phyloP scores from a whole-genome alignment of 108 stramenopile genomes.

The Nannochloropsis oceanica region DNA sequence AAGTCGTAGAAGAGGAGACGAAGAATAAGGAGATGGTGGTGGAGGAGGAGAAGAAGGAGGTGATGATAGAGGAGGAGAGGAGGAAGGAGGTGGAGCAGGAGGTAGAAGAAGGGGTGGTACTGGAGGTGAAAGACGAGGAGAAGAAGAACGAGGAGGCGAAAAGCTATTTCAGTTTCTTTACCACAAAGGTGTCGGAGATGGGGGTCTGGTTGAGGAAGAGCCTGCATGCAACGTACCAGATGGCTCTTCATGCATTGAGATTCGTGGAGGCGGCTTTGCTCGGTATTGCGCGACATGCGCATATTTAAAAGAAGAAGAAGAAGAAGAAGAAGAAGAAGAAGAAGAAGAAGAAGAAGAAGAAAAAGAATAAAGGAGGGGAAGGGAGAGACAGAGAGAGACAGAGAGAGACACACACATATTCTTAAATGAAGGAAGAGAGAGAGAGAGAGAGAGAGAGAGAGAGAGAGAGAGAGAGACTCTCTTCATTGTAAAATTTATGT shows the following conservation, averaged over 20 bases:
- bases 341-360: background rate
- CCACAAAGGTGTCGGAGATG: background rate
- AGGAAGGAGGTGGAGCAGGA: too few relatives aligned
- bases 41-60: too few relatives aligned
- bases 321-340: background rate
- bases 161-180: background rate
- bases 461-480: background rate
- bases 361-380: background rate
- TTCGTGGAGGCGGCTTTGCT: background rate
- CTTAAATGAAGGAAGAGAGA: background rate
- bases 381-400: background rate
- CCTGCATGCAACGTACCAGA: background rate
- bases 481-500: too few relatives aligned
- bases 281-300: background rate
- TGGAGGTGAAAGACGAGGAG: too few relatives aligned
- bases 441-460: background rate
- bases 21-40: too few relatives aligned
- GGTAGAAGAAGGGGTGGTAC: too few relatives aligned
- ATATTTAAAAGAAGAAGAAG: background rate
- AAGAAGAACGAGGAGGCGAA: background rate
- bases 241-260: background rate
- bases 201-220: background rate
- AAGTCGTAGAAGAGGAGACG: too few relatives aligned
- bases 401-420: background rate
- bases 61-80: too few relatives aligned